phyloP scores from a whole-genome alignment of 169 alveolate species.

The Neospora caninum region DNA sequence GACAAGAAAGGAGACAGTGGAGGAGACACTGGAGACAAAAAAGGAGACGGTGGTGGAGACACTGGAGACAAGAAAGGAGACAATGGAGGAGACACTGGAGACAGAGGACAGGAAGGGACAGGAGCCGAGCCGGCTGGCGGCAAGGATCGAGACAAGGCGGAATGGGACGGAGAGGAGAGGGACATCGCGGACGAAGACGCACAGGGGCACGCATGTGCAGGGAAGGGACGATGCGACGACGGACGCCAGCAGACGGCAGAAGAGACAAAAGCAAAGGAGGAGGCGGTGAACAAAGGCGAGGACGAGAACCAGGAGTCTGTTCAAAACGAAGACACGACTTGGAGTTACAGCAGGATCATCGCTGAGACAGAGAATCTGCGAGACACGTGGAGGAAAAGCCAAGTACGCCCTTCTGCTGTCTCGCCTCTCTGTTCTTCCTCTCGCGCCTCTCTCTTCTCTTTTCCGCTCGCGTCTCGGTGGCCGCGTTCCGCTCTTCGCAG shows the following conservation, averaged over 20 bases:
- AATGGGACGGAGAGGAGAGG: neutral
- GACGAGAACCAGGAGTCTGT: no score
- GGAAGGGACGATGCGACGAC: no score
- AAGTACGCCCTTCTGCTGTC: neutral
- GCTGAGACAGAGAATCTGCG: neutral
- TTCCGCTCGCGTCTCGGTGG: no score
- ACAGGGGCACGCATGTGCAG: no score
- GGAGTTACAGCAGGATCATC: neutral
- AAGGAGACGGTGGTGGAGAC: neutral
- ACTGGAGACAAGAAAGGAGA: neutral
- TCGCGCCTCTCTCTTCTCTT: neutral
- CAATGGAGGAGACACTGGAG: neutral
- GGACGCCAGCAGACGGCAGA: no score
- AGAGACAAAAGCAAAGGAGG: no score
- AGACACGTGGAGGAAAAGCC: neutral
- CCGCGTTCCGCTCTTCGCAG: no score
- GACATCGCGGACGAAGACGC: neutral
- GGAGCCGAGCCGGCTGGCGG: neutral
- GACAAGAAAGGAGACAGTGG: no score
- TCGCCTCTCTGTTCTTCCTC: no score
- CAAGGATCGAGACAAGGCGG: no score
- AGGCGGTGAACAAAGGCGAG: no score
- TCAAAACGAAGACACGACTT: no score
- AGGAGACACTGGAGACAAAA: neutral
- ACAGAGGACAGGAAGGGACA: neutral